Percentiles rank a stretch among this genome's conserved stretches.
Conservation (phyloP, 768 basidiomycete species). For the Pisolithus microcarpus region DNA sequence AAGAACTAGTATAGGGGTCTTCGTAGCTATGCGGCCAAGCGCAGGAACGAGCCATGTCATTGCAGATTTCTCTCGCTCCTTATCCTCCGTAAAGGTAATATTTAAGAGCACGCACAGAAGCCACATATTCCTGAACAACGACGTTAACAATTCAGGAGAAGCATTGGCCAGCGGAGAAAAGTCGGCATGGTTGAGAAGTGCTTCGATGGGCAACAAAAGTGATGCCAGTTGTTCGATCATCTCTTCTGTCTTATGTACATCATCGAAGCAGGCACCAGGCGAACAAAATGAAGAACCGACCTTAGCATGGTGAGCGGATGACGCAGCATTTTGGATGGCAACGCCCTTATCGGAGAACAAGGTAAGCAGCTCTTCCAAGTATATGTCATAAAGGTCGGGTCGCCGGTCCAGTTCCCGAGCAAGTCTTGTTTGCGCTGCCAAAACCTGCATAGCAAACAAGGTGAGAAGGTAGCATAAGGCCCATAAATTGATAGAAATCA, state of each 20-base stretch:
- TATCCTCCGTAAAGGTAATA: constrained; percentile 47
- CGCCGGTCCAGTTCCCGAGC: constrained; percentile 70
- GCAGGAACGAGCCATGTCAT: constrained; percentile 78
- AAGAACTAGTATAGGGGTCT: constrained; percentile 78
- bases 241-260: constrained; percentile 52
- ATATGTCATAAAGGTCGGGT: constrained; percentile 71
- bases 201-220: constrained; percentile 85
- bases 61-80: constrained; percentile 47
- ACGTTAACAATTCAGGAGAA: constrained; percentile 54
- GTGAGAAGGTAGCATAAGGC: background rate
- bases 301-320: constrained; percentile 59
- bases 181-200: constrained; percentile 65
- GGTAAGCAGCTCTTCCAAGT: constrained; percentile 76
- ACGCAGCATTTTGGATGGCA: constrained; percentile 76
- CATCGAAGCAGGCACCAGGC: constrained; percentile 4
- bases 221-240: constrained; percentile 85
- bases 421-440: constrained; percentile 86
- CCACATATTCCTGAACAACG: constrained; percentile 90
- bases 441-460: constrained; percentile 41
- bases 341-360: constrained; percentile 90
- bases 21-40: constrained; percentile 70
- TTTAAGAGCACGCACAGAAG: constrained; percentile 84
- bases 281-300: constrained; percentile 29
- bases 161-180: constrained; percentile 54
- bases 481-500: constrained; percentile 1